Conservation (phyloP, 2,329 filamentous ascomycete species). For the Diaporthe vexans region DNA sequence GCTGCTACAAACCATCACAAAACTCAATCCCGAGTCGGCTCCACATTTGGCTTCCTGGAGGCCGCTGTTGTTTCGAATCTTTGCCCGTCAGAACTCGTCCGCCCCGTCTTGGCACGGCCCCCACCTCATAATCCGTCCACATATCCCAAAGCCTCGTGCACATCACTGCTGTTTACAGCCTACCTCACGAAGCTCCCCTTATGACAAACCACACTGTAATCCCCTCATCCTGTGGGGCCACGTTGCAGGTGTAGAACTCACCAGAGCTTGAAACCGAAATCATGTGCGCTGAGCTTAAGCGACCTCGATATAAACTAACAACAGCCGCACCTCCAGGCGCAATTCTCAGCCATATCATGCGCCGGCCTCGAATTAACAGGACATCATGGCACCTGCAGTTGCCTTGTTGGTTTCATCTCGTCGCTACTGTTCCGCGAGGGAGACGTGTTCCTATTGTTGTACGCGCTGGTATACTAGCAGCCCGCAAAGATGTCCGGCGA, state of each 20-base stretch:
- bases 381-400: no score
- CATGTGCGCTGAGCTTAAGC: background rate
- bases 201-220: conserved; percentile 16
- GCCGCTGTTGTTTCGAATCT: conserved; percentile 9
- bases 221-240: background rate
- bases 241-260: background rate
- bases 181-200: background rate
- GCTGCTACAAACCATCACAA: conserved; percentile 7
- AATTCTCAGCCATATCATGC: background rate
- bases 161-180: background rate
- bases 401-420: background rate
- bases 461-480: background rate
- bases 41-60: conserved; percentile 8
- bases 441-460: background rate
- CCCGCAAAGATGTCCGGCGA: background rate
- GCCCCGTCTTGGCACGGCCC: conserved; percentile 29
- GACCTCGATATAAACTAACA: background rate
- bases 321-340: background rate
- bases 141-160: background rate
- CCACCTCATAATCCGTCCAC: background rate
- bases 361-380: background rate
- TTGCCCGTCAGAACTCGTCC: conserved; percentile 18
- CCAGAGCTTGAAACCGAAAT: background rate
- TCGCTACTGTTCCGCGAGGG: no score
- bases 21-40: conserved; percentile 13